Percentiles rank a stretch among this genome's conserved stretches.
Evolutionary conservation across 2,329 filamentous ascomycete genomes (phyloP).

Genomic region (Capronia epimyces): DNA sequence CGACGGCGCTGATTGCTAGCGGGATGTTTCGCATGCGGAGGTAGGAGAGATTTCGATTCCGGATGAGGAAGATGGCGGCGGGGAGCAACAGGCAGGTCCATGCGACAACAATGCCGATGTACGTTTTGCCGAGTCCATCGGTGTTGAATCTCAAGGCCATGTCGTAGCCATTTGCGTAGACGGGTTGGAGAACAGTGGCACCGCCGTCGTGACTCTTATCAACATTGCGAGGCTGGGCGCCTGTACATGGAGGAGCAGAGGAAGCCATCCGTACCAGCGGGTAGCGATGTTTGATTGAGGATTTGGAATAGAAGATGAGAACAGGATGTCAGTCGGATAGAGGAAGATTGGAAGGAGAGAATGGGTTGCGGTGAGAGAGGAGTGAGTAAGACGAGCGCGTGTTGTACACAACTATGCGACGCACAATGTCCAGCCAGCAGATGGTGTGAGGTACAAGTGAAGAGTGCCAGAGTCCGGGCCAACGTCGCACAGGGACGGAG

Average conservation of each 20-base stretch:
- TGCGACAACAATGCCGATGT: conserved; percentile 26
- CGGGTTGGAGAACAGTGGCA: not conserved
- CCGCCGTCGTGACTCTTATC: conserved; percentile 11
- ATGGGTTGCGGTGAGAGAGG: conserved; percentile 16
- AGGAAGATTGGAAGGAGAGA: conserved; percentile 13
- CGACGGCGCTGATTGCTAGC: conserved; percentile 35
- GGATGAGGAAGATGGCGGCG: conserved; percentile 34
- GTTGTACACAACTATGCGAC: conserved; percentile 4
- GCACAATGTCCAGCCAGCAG: conserved; percentile 6
- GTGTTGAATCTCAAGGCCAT: conserved; percentile 27
- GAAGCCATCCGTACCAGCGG: conserved; percentile 25
- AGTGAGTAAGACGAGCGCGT: conserved; percentile 20
- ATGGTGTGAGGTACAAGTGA: conserved; percentile 6
- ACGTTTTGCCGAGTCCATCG: conserved; percentile 28
- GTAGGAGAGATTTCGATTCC: conserved; percentile 33
- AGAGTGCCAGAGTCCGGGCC: not conserved
- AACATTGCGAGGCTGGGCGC: conserved; percentile 13
- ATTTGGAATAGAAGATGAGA: conserved; percentile 15
- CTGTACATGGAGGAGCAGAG: conserved; percentile 12
- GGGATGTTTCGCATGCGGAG: conserved; percentile 38
- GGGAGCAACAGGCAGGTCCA: conserved; percentile 34
- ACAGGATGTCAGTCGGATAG: conserved; percentile 12
- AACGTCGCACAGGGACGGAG: conserved; percentile 13
- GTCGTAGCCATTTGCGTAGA: conserved; percentile 23
- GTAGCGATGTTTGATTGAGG: conserved; percentile 9